phyloP scores from a whole-genome alignment of 768 basidiomycete species.

The Suillus weaverae region DNA sequence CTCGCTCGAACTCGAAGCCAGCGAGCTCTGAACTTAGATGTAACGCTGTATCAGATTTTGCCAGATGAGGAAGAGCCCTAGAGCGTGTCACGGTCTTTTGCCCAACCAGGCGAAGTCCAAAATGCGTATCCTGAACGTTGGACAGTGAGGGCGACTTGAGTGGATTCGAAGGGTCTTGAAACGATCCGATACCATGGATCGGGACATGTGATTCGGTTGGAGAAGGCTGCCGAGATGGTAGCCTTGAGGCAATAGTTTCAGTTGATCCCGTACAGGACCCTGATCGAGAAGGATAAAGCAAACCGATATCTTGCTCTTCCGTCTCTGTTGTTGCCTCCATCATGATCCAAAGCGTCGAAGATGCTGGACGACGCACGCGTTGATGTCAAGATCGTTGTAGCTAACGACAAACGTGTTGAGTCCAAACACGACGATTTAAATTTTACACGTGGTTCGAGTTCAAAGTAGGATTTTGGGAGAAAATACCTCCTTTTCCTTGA shows the following conservation, averaged over 20 bases:
- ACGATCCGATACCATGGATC: not conserved
- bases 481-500: conserved; percentile 1
- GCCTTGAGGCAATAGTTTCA: conserved; percentile 20
- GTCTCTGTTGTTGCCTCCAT: conserved; percentile 13
- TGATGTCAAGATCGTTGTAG: not conserved
- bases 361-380: not conserved
- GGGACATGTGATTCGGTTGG: conserved; percentile 11
- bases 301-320: conserved; percentile 32
- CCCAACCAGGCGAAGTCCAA: conserved; percentile 13
- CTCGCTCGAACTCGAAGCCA: conserved; percentile 47
- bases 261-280: conserved; percentile 26
- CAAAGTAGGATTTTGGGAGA: not conserved
- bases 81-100: conserved; percentile 41
- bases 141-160: conserved; percentile 38
- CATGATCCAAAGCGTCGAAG: not conserved
- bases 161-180: conserved; percentile 7
- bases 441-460: conserved; percentile 4
- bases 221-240: conserved; percentile 20
- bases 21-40: conserved; percentile 36
- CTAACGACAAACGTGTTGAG: not conserved
- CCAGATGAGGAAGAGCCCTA: conserved; percentile 45
- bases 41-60: conserved; percentile 29
- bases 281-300: conserved; percentile 24
- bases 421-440: not conserved
- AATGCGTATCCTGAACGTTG: conserved; percentile 23